phyloP scores from a whole-genome alignment of 2,329 filamentous ascomycete species.

The Stenocarpella maydis region DNA sequence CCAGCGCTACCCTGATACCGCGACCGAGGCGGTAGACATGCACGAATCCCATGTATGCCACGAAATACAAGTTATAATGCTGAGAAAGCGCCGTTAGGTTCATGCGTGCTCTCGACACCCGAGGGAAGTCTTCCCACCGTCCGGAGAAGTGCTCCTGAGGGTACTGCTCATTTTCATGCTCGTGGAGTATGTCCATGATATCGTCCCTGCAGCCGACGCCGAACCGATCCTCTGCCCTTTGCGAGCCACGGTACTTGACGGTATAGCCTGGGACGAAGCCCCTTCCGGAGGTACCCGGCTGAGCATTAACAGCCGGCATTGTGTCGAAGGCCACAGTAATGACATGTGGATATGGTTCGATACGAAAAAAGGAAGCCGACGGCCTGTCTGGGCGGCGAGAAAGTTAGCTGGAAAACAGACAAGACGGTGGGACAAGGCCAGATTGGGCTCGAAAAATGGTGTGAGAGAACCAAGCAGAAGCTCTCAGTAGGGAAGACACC shows the following conservation, averaged over 20 bases:
- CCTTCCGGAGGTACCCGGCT: background rate
- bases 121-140: slow-evolving; percentile 39
- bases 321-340: background rate
- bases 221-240: slow-evolving; percentile 25
- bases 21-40: slow-evolving; percentile 63
- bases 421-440: background rate
- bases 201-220: background rate
- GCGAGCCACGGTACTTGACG: slow-evolving; percentile 21
- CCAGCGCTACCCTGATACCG: slow-evolving; percentile 56
- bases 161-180: slow-evolving; percentile 15
- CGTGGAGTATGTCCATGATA: slow-evolving; percentile 17
- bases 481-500: background rate
- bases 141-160: slow-evolving; percentile 26
- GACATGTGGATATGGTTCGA: background rate
- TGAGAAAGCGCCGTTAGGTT: slow-evolving; percentile 68
- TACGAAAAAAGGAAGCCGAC: background rate
- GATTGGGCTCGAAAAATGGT: background rate
- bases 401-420: background rate
- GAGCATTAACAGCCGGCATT: slow-evolving; percentile 9
- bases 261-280: slow-evolving; percentile 21
- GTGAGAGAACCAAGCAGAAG: background rate
- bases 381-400: background rate
- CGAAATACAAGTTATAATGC: slow-evolving; percentile 69
- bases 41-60: slow-evolving; percentile 64
- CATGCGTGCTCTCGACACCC: slow-evolving; percentile 49